Conservation (phyloP, 148 eudicot species). For the Amaranthus cruentus region DNA sequence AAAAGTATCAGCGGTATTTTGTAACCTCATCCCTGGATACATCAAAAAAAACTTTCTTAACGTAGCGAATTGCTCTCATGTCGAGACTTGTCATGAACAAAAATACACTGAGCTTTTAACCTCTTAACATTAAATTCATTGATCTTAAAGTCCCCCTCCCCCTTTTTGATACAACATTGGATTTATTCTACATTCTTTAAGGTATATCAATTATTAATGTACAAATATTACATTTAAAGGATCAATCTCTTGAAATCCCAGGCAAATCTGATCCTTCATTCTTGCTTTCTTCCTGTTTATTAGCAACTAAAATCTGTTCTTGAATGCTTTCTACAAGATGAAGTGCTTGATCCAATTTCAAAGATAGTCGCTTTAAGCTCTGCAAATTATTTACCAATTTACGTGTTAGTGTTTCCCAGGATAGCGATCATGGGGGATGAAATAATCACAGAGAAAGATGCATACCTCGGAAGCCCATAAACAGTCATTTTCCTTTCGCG, state of each 20-base stretch:
- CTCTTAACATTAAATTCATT: background rate
- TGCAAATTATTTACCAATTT: constrained; percentile 22
- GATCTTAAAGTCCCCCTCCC: background rate
- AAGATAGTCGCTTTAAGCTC: constrained; percentile 61
- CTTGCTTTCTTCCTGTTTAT: constrained; percentile 30
- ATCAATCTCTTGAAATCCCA: constrained; percentile 22
- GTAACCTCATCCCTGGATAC: too few species aligned
- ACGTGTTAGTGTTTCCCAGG: background rate
- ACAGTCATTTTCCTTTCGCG: constrained; percentile 71
- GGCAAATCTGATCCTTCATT: constrained; percentile 44
- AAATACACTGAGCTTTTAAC: background rate
- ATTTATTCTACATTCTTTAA: constrained; percentile 9
- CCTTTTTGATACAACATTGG: constrained; percentile 3
- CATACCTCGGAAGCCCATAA: constrained; percentile 92
- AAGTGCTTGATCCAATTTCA: constrained; percentile 57
- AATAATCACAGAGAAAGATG: constrained; percentile 1
- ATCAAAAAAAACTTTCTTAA: too few species aligned
- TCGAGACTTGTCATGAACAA: too few species aligned
- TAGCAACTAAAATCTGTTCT: constrained; percentile 35
- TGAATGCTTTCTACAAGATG: constrained; percentile 62
- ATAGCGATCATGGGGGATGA: background rate
- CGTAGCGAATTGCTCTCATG: too few species aligned
- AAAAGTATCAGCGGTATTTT: too few species aligned
- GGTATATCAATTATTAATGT: constrained; percentile 3
- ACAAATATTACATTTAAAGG: constrained; percentile 14